These are phyloP conservation scores for Fusarium hainanense DNA, from an alignment of 2,329 filamentous ascomycete genomes.

Conservation along the genomic window DNA sequence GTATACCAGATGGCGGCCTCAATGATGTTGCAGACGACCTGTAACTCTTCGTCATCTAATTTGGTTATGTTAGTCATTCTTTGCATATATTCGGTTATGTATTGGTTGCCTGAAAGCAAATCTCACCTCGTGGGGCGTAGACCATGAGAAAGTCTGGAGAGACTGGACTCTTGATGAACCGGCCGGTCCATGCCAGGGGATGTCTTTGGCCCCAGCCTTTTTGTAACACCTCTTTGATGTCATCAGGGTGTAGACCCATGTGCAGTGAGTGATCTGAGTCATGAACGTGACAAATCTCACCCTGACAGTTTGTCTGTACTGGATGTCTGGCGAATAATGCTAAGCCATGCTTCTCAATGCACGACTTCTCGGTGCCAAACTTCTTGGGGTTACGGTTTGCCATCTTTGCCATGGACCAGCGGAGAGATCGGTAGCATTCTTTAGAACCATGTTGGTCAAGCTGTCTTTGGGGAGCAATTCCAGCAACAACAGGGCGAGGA, in stretches of 20 bases:
- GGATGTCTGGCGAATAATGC: slow-evolving; percentile 77
- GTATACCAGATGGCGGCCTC: slow-evolving; percentile 79
- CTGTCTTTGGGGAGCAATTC: slow-evolving; percentile 86
- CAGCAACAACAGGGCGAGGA: slow-evolving; percentile 73
- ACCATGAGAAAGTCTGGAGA: slow-evolving; percentile 82
- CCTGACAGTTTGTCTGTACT: slow-evolving; percentile 76
- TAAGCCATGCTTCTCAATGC: slow-evolving; percentile 84
- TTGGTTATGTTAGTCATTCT: slow-evolving; percentile 5
- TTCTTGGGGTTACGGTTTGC: slow-evolving; percentile 56
- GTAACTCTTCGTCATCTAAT: slow-evolving; percentile 71
- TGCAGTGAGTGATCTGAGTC: slow-evolving; percentile 81
- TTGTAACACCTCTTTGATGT: slow-evolving; percentile 76
- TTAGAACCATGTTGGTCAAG: slow-evolving; percentile 71
- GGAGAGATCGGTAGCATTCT: slow-evolving; percentile 66
- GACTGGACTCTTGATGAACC: slow-evolving; percentile 72
- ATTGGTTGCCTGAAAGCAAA: slow-evolving; percentile 14
- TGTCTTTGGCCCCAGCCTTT: slow-evolving; percentile 83
- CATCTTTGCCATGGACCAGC: slow-evolving; percentile 63
- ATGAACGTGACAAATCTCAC: slow-evolving; percentile 87
- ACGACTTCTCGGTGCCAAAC: slow-evolving; percentile 74
- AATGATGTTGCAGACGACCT: slow-evolving; percentile 75
- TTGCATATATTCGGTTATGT: background rate
- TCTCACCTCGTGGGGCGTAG: slow-evolving; percentile 76
- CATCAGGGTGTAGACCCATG: slow-evolving; percentile 81
- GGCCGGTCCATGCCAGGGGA: slow-evolving; percentile 73